phyloP scores from a whole-genome alignment of 768 basidiomycete species.

The Naganishia kalamii region DNA sequence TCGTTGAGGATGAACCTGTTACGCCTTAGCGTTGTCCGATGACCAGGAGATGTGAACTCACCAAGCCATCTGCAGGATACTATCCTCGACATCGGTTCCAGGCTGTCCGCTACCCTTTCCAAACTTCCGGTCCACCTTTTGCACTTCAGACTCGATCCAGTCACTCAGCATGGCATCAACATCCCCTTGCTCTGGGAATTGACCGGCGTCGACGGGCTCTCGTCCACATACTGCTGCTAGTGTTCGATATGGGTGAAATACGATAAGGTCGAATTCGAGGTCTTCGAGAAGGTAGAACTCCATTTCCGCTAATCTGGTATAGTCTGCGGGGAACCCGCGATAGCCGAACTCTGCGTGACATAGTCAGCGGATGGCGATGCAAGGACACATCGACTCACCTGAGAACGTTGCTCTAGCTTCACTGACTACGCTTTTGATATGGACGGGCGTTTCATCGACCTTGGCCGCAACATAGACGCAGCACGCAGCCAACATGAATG shows the following conservation, averaged over 20 bases:
- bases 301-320: conserved; percentile 93
- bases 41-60: conserved; percentile 45
- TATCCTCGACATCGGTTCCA: conserved; percentile 45
- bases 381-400: neutral
- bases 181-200: conserved; percentile 36
- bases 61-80: conserved; percentile 87
- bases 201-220: conserved; percentile 50
- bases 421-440: conserved; percentile 82
- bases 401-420: conserved; percentile 54
- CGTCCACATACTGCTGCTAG: conserved; percentile 69
- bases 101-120: conserved; percentile 43
- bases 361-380: neutral
- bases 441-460: conserved; percentile 89
- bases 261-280: conserved; percentile 83
- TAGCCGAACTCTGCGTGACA: neutral
- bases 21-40: neutral
- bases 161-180: conserved; percentile 30
- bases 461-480: conserved; percentile 96
- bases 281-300: conserved; percentile 97
- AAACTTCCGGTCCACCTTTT: conserved; percentile 36
- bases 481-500: conserved; percentile 82
- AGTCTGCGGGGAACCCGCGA: conserved; percentile 65
- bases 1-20: conserved; percentile 95
- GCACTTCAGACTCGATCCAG: conserved; percentile 54
- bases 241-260: conserved; percentile 93